Evolutionary conservation across 129 eudicot species (phyloP).

Genomic region (Chrysanthemum lavandulifolium): DNA sequence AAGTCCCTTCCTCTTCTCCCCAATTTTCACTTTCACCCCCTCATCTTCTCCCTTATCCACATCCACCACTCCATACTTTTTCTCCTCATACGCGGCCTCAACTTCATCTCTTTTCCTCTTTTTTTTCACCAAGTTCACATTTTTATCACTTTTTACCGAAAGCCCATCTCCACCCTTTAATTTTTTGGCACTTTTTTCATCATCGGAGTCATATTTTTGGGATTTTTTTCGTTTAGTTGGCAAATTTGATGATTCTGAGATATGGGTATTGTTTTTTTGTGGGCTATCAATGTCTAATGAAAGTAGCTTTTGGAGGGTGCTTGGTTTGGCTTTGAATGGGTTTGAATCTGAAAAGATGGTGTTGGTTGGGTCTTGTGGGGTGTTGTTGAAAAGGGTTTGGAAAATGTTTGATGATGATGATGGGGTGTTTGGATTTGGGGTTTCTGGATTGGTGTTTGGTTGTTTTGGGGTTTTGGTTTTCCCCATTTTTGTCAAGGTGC

Average conservation of each 20-base stretch:
- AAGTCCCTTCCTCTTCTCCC: slow-evolving; percentile 79
- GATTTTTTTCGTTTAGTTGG: slow-evolving; percentile 35
- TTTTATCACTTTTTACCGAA: slow-evolving; percentile 9
- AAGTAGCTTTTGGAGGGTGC: slow-evolving; percentile 23
- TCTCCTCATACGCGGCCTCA: slow-evolving; percentile 84
- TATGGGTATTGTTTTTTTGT: slow-evolving; percentile 13
- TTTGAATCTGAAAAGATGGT: slow-evolving; percentile 61
- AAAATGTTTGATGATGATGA: slow-evolving; percentile 47
- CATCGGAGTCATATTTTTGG: slow-evolving; percentile 20
- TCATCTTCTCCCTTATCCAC: slow-evolving; percentile 30
- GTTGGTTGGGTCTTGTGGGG: slow-evolving; percentile 26
- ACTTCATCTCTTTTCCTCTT: slow-evolving; percentile 95
- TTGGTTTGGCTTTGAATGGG: slow-evolving; percentile 65
- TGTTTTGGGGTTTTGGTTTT: slow-evolving; percentile 23
- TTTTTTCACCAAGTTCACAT: slow-evolving; percentile 38
- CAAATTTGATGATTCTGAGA: slow-evolving; percentile 27
- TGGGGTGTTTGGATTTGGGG: slow-evolving; percentile 21
- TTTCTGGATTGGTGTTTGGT: slow-evolving; percentile 19
- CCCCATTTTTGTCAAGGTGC: slow-evolving; percentile 31
- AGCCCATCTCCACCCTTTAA: slow-evolving; percentile 28
- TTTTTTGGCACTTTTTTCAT: slow-evolving; percentile 33
- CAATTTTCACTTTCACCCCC: slow-evolving; percentile 41
- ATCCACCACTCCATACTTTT: slow-evolving; percentile 49
- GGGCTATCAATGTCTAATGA: slow-evolving; percentile 27
- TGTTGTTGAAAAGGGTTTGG: slow-evolving; percentile 63